Evolutionary conservation across 139 green algal genomes (phyloP), one percentile per base, ranked within the genome.

Genomic region (Micractinium conductrix): DNA sequence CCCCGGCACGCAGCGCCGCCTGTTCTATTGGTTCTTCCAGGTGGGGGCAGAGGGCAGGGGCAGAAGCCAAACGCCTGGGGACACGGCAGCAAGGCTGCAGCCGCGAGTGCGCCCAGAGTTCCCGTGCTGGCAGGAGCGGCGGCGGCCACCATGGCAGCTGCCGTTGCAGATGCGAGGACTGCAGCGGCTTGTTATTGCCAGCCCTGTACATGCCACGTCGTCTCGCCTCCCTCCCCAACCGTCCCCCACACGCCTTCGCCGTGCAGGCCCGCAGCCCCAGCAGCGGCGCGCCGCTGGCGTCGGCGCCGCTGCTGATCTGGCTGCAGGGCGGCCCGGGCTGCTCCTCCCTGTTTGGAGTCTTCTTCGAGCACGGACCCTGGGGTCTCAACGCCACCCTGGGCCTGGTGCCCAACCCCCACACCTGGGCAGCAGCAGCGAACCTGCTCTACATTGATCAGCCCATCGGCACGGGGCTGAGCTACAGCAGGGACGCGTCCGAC

Each of bases 21-120:
- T 78, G 9, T 78, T 78, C 26, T 78, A 78, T 30, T 78, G 71
- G 71, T 78, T 40, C 43, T 78, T 62, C 16, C 71, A 78, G 71
- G 71, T 78, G 38, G 19, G 53, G 19, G 68, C 38, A 21, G 68
- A 12, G 22, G 2, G 8, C 3, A 45, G 17, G 2, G 1, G 67
- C n/a, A 62, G 19, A 10, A 58, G 26, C 53, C 24, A 28, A 4
- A 4, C 26, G 53, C 2, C 53, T 62, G 53, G 2, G n/a, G n/a
- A n/a, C n/a, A n/a, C n/a, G n/a, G n/a, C n/a, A n/a, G n/a, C n/a
- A n/a, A n/a, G n/a, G n/a, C n/a, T n/a, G n/a, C n/a, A n/a, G n/a
- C n/a, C n/a, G n/a, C n/a, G n/a, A n/a, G n/a, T n/a, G n/a, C n/a
- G n/a, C 53, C 53, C 8, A 62, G 10, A 62, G 8, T 22, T 10